These are phyloP conservation scores for Mycena alexandri DNA, from an alignment of 768 basidiomycete genomes.

Conservation along the genomic window DNA sequence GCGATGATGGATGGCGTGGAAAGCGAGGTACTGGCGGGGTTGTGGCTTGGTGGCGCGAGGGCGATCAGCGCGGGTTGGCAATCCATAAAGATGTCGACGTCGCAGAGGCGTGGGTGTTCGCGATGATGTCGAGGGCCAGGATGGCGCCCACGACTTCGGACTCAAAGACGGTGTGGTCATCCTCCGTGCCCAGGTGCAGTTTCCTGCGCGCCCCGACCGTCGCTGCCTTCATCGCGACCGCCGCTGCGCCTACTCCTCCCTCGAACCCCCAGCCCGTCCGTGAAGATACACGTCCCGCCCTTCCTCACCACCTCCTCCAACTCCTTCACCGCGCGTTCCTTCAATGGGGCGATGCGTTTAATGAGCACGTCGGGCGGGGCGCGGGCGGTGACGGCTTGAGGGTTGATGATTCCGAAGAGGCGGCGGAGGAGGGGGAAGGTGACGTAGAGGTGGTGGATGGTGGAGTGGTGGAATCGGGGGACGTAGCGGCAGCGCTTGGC, in stretches of 20 bases:
- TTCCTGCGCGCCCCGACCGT: conserved; percentile 7
- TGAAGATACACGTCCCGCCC: conserved; percentile 21
- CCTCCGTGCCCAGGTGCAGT: conserved; percentile 4
- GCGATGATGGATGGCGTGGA: neutral
- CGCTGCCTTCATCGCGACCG: conserved; percentile 30
- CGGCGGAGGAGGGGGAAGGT: neutral
- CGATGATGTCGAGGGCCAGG: conserved; percentile 27
- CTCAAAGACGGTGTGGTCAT: conserved; percentile 37
- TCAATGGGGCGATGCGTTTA: neutral
- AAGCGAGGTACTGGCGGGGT: conserved; percentile 17
- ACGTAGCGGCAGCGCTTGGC: too few species aligned
- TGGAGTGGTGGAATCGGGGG: too few species aligned
- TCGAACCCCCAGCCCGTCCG: conserved; percentile 34
- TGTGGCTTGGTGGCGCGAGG: neutral
- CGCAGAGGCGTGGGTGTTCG: neutral
- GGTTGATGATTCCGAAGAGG: neutral
- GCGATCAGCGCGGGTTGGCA: conserved; percentile 33
- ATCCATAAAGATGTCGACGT: conserved; percentile 21
- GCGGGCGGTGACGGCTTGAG: too few species aligned
- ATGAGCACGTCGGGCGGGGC: neutral
- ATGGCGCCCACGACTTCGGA: conserved; percentile 32
- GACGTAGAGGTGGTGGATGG: too few species aligned
- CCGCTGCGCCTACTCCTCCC: neutral
- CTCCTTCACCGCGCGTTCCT: neutral
- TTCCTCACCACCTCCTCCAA: neutral